These are phyloP conservation scores for Umbelopsis isabellina DNA, from an alignment of 192 early-diverging fungal genomes.

Conservation along the genomic window DNA sequence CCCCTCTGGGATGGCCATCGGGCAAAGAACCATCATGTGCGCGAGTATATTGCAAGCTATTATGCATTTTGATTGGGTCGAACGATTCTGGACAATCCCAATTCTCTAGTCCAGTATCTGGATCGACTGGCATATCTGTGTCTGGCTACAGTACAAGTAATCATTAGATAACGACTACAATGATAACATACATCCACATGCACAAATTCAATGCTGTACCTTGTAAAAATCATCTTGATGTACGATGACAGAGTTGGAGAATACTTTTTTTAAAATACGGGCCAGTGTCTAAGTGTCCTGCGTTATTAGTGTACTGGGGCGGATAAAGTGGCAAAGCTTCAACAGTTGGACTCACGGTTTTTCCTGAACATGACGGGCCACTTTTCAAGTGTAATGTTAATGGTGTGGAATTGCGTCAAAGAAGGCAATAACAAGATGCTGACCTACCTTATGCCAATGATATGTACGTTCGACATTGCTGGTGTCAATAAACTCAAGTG, in stretches of 20 bases:
- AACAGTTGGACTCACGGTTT: conserved; percentile 51
- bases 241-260: conserved; percentile 61
- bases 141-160: conserved; percentile 46
- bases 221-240: conserved; percentile 83
- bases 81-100: conserved; percentile 82
- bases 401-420: too few species aligned
- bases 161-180: not conserved
- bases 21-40: conserved; percentile 45
- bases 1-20: conserved; percentile 41
- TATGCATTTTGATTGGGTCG: conserved; percentile 49
- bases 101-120: conserved; percentile 58
- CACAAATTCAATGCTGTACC: conserved; percentile 11
- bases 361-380: conserved; percentile 75
- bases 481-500: not conserved
- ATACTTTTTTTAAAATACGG: conserved; percentile 55
- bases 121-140: conserved; percentile 65
- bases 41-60: conserved; percentile 35
- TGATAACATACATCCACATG: not conserved
- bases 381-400: conserved; percentile 39
- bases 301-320: not conserved
- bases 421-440: not conserved
- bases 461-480: conserved; percentile 32
- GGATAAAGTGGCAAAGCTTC: not conserved
- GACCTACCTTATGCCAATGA: conserved; percentile 44
- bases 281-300: conserved; percentile 49